Percentiles rank a stretch among this genome's conserved stretches.
Conservation (phyloP, 2,329 filamentous ascomycete species). For the Fusarium napiforme region DNA sequence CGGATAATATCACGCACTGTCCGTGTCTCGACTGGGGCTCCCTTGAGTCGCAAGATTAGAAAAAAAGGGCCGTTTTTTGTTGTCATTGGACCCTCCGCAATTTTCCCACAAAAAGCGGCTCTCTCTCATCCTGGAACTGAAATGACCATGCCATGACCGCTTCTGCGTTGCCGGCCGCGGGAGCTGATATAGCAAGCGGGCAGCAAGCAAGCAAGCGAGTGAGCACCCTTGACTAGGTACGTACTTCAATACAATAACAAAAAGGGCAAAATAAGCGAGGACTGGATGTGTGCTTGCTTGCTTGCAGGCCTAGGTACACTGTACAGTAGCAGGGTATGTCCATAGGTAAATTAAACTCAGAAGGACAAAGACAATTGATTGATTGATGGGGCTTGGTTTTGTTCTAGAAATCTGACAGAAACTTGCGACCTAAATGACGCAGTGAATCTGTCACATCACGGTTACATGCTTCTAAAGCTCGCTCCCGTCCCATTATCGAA, state of each 20-base stretch:
- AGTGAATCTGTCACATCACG: conserved; percentile 4
- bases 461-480: conserved; percentile 8
- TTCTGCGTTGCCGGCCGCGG: conserved; percentile 37
- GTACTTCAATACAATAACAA: background rate
- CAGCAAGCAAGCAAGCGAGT: background rate
- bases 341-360: background rate
- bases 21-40: background rate
- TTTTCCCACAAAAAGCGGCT: conserved; percentile 31
- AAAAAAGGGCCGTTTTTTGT: conserved; percentile 6
- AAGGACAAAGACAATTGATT: background rate
- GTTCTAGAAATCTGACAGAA: conserved; percentile 22
- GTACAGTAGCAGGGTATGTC: background rate
- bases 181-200: conserved; percentile 4
- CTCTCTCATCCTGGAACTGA: conserved; percentile 13
- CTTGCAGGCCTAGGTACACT: background rate
- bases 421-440: conserved; percentile 18
- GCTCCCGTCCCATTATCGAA: conserved; percentile 6
- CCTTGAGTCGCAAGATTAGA: conserved; percentile 10
- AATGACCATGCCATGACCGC: conserved; percentile 18
- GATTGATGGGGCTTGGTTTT: conserved; percentile 1
- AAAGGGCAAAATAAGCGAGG: background rate
- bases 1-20: conserved; percentile 6
- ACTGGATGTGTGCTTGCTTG: background rate
- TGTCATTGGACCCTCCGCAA: conserved; percentile 33
- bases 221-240: background rate